Base-by-base conservation (phyloP, 306 rosid genomes). In the Erythrophleum fordii region DNA sequence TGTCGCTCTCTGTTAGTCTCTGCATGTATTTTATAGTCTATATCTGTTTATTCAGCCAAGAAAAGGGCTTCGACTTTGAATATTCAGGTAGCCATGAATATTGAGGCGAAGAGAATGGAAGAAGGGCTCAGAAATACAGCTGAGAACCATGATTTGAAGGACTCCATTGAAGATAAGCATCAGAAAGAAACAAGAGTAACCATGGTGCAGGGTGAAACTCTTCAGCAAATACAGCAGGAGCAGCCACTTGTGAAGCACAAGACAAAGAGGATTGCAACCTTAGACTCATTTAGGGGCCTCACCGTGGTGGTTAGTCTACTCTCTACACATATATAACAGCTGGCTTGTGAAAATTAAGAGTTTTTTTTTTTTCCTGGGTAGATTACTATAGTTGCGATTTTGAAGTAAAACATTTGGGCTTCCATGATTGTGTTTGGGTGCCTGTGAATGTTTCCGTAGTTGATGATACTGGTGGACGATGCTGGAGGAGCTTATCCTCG, bases 271-370 rank as follows among this genome's bases (percentile, higher is more conserved):
- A 80, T 94, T 41, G 97, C 98, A 23, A 90, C 98, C 68, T 80
- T 94, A 17, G 98, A 94, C 84, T 91, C 94, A 26, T 92, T 94
- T 77, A 87, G 98, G 79, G 98, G 98, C 75, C 98, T 94, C 79
- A 94, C 98, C 73, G 91, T 89, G 5, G 98, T 92, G 97, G 97
- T 92, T 82, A 46, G 73, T 66, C 22, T 52, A 14, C 26, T 64
- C 18, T 51, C 18, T 8, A 37, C 8, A 5, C 8, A 42, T 42
- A 42, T 42, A 10, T 42, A 42, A 9, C 48, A 42, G 1, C 48
- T 0, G 6, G 4, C 1, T 0, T 10, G 48, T 1, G 48, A 9
- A 42, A 1, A 42, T 42, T 42, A 1, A 42, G 5, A 41, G 10
- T 8, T 41, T 8, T 41, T 41, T 41, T 8, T 44, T 23, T 11